Percentiles rank a stretch among this genome's conserved stretches.
Conservation (phyloP, 2,329 filamentous ascomycete genomes). For the Anthostomella pinea region DNA sequence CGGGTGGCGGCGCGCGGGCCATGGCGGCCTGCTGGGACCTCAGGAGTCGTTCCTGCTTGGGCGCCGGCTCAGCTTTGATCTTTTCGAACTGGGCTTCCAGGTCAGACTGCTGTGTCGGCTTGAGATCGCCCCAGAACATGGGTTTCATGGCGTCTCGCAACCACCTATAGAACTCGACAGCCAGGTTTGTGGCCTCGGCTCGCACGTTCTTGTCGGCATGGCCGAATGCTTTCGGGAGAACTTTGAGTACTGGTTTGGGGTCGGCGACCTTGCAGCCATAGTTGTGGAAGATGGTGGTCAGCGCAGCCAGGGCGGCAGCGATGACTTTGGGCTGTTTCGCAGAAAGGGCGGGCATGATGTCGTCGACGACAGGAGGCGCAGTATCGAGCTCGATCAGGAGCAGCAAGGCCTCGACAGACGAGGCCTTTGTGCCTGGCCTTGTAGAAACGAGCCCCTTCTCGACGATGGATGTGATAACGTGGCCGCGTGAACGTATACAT, state of each 20-base stretch:
- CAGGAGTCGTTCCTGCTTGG: slow-evolving; percentile 87
- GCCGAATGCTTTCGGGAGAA: slow-evolving; percentile 84
- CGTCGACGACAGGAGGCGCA: slow-evolving; percentile 82
- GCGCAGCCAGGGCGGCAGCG: slow-evolving; percentile 45
- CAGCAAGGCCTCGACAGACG: slow-evolving; percentile 79
- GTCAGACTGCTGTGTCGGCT: slow-evolving; percentile 92
- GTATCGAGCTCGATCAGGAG: slow-evolving; percentile 89
- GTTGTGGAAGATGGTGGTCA: slow-evolving; percentile 85
- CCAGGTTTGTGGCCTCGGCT: slow-evolving; percentile 85
- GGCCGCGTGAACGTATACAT: slow-evolving; percentile 71
- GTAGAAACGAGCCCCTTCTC: slow-evolving; percentile 91
- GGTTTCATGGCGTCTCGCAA: slow-evolving; percentile 97
- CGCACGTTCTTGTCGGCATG: slow-evolving; percentile 98
- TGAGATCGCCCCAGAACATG: slow-evolving; percentile 93
- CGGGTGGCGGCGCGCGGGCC: slow-evolving; percentile 63
- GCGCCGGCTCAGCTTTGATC: slow-evolving; percentile 79
- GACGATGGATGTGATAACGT: slow-evolving; percentile 74
- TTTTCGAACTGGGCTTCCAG: slow-evolving; percentile 93
- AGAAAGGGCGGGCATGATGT: slow-evolving; percentile 60
- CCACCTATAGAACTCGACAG: slow-evolving; percentile 96
- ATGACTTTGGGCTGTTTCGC: slow-evolving; percentile 41
- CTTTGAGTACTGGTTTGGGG: slow-evolving; percentile 86
- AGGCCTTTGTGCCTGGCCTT: slow-evolving; percentile 83
- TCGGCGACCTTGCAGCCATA: slow-evolving; percentile 94
- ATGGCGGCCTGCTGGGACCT: slow-evolving; percentile 84